phyloP scores from a whole-genome alignment of 495 filamentous ascomycete genomes.

The Penicillium bialowiezense region DNA sequence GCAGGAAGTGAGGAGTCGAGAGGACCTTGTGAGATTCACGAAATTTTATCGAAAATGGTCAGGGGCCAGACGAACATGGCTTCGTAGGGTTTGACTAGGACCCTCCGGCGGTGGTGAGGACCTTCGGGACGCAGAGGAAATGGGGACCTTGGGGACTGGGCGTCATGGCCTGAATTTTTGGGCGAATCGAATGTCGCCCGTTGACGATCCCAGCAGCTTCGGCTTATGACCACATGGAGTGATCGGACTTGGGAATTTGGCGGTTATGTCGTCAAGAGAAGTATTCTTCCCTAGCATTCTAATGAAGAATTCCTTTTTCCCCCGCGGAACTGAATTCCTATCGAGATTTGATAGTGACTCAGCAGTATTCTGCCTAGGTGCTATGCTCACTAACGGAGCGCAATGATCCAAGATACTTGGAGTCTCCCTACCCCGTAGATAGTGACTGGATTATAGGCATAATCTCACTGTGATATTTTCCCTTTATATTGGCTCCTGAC shows the following conservation, averaged over 20 bases:
- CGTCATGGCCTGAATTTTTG: constrained; percentile 15
- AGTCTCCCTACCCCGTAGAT: too few species aligned
- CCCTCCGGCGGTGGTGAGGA: constrained; percentile 21
- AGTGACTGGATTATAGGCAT: too few species aligned
- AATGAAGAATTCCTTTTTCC: constrained; percentile 6
- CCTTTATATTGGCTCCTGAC: too few species aligned
- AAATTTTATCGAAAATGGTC: constrained; percentile 1
- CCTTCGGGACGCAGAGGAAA: constrained; percentile 25
- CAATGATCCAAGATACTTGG: too few species aligned
- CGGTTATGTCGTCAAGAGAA: too few species aligned
- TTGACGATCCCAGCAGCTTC: constrained; percentile 11
- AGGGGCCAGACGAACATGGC: not conserved
- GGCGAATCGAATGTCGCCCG: constrained; percentile 15
- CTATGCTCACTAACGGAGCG: too few species aligned
- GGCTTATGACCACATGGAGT: not conserved
- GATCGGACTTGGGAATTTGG: too few species aligned
- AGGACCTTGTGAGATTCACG: constrained; percentile 22
- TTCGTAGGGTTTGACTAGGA: not conserved
- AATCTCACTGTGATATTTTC: too few species aligned
- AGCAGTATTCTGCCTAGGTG: constrained; percentile 2
- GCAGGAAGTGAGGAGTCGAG: not conserved
- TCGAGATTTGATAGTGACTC: not conserved
- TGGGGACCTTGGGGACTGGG: constrained; percentile 38
- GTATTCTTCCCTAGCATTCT: not conserved
- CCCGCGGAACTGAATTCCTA: not conserved